phyloP scores from a whole-genome alignment of 345 rosid species.

The Turnera subulata region DNA sequence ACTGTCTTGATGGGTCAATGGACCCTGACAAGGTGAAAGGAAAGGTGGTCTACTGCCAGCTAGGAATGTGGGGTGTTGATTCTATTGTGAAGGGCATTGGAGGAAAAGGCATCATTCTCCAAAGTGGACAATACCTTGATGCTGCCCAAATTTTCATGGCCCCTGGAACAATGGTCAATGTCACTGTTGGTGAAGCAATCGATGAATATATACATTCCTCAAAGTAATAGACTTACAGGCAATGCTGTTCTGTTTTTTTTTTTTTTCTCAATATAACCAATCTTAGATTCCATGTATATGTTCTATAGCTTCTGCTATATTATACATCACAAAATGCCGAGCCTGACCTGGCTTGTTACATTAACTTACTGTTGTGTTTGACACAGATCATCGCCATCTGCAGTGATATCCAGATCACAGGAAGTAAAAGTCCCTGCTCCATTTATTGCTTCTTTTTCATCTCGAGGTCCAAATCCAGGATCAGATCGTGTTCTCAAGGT shows the following conservation, averaged over 20 bases:
- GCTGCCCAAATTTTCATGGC: constrained; percentile 74
- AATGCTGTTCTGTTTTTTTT: neutral
- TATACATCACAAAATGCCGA: too few relatives aligned
- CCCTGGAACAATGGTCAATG: constrained; percentile 65
- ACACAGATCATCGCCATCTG: constrained; percentile 70
- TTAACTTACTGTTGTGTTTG: neutral
- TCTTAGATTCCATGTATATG: too few relatives aligned
- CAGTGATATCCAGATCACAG: constrained; percentile 50
- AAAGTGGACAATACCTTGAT: constrained; percentile 51
- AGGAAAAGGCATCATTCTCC: constrained; percentile 58
- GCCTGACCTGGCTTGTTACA: too few relatives aligned
- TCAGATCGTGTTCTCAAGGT: constrained; percentile 74
- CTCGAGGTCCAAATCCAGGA: constrained; percentile 86
- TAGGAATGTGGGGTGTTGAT: constrained; percentile 47
- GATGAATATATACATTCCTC: constrained; percentile 58
- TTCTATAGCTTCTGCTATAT: too few relatives aligned
- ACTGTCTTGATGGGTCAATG: constrained; percentile 49
- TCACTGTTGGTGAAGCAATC: constrained; percentile 40
- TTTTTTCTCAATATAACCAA: too few relatives aligned
- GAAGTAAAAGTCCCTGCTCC: constrained; percentile 65
- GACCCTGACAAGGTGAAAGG: constrained; percentile 71
- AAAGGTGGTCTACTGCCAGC: constrained; percentile 54
- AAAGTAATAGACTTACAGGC: constrained; percentile 31
- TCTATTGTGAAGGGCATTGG: constrained; percentile 59
- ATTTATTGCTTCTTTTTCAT: constrained; percentile 77